Evolutionary conservation across 495 filamentous ascomycete genomes (phyloP), one percentile per base, ranked within the genome.

Genomic region (Astrothelium subdiscretum): DNA sequence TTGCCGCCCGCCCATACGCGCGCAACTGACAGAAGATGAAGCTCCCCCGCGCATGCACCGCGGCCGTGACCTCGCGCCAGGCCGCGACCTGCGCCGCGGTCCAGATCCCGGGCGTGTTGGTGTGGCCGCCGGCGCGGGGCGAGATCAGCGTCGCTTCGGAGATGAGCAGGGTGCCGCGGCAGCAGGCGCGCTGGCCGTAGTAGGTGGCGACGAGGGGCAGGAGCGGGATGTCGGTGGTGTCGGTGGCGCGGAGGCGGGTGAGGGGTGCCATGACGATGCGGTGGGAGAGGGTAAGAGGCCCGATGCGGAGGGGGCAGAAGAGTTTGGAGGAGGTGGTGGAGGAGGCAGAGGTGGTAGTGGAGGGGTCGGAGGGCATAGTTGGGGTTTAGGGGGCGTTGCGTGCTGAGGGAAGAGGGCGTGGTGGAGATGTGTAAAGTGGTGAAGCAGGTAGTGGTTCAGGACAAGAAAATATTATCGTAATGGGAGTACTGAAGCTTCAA

Each of bases 11-110:
- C 18, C 88, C 88, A 5, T 86, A 71, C 0, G 81, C 80, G 83
- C 85, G 88, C 12, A 91, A 76, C 74, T 91, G 88, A 38, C 77
- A 60, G 72, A 76, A 86, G 66, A 91, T 89, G 66, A 76, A 82
- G 58, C 77, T 76, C 54, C 83, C 81, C 43, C 83, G 82, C 32
- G 75, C 75, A 75, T 91, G 88, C 11, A 91, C 87, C 15, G 79
- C 82, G 58, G 83, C 81, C 8, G 84, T 86, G 32, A 90, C 71
- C 31, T 74, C 67, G 54, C 78, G 81, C 88, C 87, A 90, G 0
- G 76, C 80, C 3, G 68, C 72, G 63, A 85, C 81, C 63, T 91
- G 88, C 13, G 73, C 82, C 0, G 77, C 67, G 64, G 67, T 82
- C 63, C 74, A 89, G 71, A 91, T 85, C 2, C 85, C 85, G 0